phyloP scores from a whole-genome alignment of 2,329 filamentous ascomycete species.

The Calonectria pseudoreteaudii region DNA sequence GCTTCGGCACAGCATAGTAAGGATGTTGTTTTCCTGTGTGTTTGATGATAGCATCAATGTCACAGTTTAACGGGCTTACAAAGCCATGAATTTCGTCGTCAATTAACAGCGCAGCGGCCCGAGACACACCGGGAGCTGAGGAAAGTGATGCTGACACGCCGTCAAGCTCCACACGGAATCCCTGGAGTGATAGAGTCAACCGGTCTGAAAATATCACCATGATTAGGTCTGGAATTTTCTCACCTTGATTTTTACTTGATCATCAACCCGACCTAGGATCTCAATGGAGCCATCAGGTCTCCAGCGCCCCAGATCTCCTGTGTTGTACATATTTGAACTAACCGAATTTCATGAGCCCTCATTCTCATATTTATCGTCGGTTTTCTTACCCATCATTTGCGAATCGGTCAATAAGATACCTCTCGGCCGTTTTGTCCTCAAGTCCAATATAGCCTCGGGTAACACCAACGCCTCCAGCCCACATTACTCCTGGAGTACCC shows the following conservation, averaged over 20 bases:
- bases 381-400: conserved; percentile 59
- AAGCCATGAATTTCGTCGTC: conserved; percentile 64
- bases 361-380: background rate
- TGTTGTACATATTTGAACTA: conserved; percentile 68
- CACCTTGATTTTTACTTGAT: conserved; percentile 72
- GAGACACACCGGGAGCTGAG: conserved; percentile 57
- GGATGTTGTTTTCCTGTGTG: conserved; percentile 59
- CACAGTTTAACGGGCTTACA: conserved; percentile 52
- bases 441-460: conserved; percentile 68
- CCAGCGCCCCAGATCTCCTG: conserved; percentile 70
- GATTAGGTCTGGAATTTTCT: background rate
- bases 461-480: conserved; percentile 67
- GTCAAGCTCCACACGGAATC: conserved; percentile 71
- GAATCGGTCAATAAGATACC: conserved; percentile 65
- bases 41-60: conserved; percentile 52
- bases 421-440: conserved; percentile 60
- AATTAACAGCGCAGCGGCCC: conserved; percentile 61
- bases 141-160: conserved; percentile 65
- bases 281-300: conserved; percentile 63
- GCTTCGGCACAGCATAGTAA: conserved; percentile 66
- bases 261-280: conserved; percentile 68
- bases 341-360: conserved; percentile 1
- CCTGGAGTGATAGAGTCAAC: conserved; percentile 44
- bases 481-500: conserved; percentile 65
- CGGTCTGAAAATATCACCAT: background rate